phyloP scores from a whole-genome alignment of 805 yeast genomes.

The Sugiyamaella lignohabitans region DNA sequence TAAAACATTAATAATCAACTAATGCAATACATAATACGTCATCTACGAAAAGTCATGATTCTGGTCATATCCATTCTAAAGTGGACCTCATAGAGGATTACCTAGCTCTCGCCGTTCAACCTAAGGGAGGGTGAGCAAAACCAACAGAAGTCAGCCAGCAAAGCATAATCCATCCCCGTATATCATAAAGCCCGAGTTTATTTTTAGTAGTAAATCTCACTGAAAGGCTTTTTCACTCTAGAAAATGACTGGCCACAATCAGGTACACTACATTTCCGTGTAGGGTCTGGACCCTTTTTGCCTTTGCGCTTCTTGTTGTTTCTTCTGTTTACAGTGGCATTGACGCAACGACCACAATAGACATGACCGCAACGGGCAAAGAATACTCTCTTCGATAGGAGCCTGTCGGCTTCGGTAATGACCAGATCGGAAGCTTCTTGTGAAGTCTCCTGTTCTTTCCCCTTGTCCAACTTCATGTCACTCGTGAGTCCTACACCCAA shows the following conservation, averaged over 20 bases:
- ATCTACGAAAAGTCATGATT: too few species aligned
- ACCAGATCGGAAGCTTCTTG: not conserved
- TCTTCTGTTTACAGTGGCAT: conserved; percentile 39
- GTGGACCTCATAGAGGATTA: too few species aligned
- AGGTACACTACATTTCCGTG: conserved; percentile 12
- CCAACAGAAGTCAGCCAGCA: too few species aligned
- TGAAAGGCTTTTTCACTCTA: conserved; percentile 10
- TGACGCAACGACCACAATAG: conserved; percentile 80
- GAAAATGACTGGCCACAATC: conserved; percentile 14
- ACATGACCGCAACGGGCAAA: conserved; percentile 73
- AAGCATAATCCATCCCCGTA: too few species aligned
- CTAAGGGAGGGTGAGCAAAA: too few species aligned
- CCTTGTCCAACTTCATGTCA: conserved; percentile 30
- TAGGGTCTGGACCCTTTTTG: conserved; percentile 12
- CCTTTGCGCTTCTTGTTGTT: conserved; percentile 22
- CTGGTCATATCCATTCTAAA: too few species aligned
- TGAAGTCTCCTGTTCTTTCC: not conserved
- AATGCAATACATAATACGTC: too few species aligned
- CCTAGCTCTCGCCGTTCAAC: too few species aligned
- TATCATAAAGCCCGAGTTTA: too few species aligned
- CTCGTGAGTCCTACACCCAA: conserved; percentile 70
- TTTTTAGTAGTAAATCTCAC: conserved; percentile 17
- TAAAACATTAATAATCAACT: too few species aligned
- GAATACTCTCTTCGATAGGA: conserved; percentile 60
- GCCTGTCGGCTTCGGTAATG: conserved; percentile 49